phyloP scores from a whole-genome alignment of 305 asterid species.

The Solanum hybrid region DNA sequence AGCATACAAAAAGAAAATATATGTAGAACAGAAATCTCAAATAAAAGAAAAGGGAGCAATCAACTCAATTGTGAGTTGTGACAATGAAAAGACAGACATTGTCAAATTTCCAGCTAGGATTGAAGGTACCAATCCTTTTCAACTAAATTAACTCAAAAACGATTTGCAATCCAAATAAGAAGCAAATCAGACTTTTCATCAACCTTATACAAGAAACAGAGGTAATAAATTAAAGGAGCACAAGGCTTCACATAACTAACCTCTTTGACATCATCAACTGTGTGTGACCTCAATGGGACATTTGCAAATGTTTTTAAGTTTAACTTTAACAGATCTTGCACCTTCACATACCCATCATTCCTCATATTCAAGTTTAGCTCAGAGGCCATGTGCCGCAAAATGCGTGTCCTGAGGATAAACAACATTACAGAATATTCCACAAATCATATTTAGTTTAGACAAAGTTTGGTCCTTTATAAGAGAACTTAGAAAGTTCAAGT shows the following conservation, averaged over 20 bases:
- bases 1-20: not conserved
- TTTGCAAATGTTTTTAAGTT: conserved; percentile 68
- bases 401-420: conserved; percentile 48
- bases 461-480: not conserved
- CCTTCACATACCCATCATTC: conserved; percentile 83
- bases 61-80: not conserved
- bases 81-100: not conserved
- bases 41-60: not conserved
- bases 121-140: not conserved
- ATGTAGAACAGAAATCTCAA: not conserved
- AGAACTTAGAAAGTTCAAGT: not conserved
- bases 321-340: conserved; percentile 67
- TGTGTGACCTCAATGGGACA: conserved; percentile 54
- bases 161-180: not conserved
- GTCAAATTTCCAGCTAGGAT: not conserved
- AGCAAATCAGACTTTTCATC: not conserved
- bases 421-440: not conserved
- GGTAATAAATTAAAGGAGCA: not conserved
- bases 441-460: not conserved
- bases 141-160: not conserved
- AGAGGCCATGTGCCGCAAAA: conserved; percentile 87
- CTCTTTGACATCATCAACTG: conserved; percentile 74
- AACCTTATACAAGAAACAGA: not conserved
- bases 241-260: conserved; percentile 24
- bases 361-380: conserved; percentile 79